A percentile compares a stretch with the other conserved stretches of the same genome.
Conservation (phyloP, 1,284 basidiomycete genomes). For the Golubevia sp. region DNA sequence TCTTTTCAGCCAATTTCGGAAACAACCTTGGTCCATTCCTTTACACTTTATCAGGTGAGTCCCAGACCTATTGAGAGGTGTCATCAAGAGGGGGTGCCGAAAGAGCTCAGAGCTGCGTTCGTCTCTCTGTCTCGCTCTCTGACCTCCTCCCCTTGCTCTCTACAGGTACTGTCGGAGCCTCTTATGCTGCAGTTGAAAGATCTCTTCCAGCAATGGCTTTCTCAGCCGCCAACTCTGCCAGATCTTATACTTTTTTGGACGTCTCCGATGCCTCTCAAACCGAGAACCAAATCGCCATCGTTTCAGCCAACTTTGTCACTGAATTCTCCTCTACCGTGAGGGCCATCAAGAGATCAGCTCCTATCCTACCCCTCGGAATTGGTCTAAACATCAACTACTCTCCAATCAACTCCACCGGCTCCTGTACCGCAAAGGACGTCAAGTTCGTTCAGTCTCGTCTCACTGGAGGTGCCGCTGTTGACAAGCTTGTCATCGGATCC, state of each 20-base stretch:
- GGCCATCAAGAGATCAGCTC: constrained; percentile 14
- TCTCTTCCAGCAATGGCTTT: constrained; percentile 42
- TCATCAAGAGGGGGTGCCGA: no score
- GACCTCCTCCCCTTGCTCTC: no score
- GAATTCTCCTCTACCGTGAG: constrained; percentile 17
- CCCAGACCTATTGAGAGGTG: no score
- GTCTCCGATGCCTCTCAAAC: constrained; percentile 30
- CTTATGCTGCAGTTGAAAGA: constrained; percentile 32
- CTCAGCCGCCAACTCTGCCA: constrained; percentile 24
- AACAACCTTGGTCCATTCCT: constrained; percentile 40
- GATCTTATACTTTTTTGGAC: constrained; percentile 29
- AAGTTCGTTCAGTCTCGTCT: constrained; percentile 25
- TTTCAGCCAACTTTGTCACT: constrained; percentile 44
- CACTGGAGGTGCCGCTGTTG: constrained; percentile 37
- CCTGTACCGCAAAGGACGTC: constrained; percentile 9
- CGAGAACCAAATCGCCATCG: constrained; percentile 26
- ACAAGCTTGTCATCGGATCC: constrained; percentile 30
- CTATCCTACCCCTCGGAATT: constrained; percentile 33
- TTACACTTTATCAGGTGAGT: constrained; percentile 41
- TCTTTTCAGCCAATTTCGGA: constrained; percentile 21
- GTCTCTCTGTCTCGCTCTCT: no score
- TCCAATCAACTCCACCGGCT: constrained; percentile 21
- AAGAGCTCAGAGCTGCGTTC: no score
- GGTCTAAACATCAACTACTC: constrained; percentile 47
- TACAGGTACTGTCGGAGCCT: constrained; percentile 45